These are phyloP conservation scores for Coemansia sp. DNA, from an alignment of 192 early-diverging fungal species.

Conservation along the genomic window DNA sequence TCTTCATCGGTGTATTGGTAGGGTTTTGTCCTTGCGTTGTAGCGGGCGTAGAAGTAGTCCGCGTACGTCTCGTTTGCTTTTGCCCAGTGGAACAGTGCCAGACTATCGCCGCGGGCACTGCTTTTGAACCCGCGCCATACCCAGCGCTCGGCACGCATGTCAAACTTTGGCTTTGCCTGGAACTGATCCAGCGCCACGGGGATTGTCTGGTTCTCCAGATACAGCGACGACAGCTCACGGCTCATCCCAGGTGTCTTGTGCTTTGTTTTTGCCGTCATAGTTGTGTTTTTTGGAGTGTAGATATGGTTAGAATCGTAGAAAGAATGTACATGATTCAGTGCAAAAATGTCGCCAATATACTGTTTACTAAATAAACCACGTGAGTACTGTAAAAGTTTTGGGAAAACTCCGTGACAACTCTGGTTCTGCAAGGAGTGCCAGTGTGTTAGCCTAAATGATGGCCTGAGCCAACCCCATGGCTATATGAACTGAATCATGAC, in stretches of 20 bases:
- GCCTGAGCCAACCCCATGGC: too few species aligned
- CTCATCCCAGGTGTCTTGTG: conserved; percentile 33
- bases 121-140: conserved; percentile 70
- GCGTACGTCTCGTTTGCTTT: conserved; percentile 67
- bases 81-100: conserved; percentile 78
- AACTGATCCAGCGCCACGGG: conserved; percentile 49
- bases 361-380: too few species aligned
- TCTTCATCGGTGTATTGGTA: conserved; percentile 81
- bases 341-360: too few species aligned
- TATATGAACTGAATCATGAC: too few species aligned
- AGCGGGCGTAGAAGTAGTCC: conserved; percentile 78
- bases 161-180: conserved; percentile 73
- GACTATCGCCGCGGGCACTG: conserved; percentile 74
- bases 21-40: conserved; percentile 72
- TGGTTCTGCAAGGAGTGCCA: too few species aligned
- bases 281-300: background rate
- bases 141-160: conserved; percentile 70
- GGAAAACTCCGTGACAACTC: too few species aligned
- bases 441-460: too few species aligned
- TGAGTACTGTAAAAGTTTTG: too few species aligned
- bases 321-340: background rate
- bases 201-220: conserved; percentile 48
- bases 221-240: conserved; percentile 51
- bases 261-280: conserved; percentile 36
- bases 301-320: background rate